A percentile compares a stretch with the other conserved stretches of the same genome.
Conservation (phyloP, 495 filamentous ascomycete genomes). For the Daldinia decipiens region DNA sequence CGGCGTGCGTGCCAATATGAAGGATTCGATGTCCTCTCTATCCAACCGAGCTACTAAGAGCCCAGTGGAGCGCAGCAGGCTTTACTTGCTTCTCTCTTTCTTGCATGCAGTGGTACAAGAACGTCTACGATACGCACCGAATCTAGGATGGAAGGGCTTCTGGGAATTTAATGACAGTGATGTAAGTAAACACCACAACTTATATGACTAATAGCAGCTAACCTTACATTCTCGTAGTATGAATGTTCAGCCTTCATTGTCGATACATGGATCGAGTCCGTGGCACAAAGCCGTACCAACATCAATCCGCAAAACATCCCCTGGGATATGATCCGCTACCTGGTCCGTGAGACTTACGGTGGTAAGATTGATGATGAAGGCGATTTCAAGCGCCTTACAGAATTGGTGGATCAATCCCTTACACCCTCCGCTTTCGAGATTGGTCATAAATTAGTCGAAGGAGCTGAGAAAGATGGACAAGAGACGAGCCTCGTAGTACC, state of each 20-base stretch:
- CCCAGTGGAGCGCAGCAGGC: slow-evolving; percentile 88
- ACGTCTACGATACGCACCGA: slow-evolving; percentile 92
- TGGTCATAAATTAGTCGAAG: slow-evolving; percentile 85
- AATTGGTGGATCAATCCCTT: slow-evolving; percentile 78
- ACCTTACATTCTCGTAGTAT: slow-evolving; percentile 69
- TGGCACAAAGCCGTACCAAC: slow-evolving; percentile 86
- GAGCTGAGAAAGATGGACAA: slow-evolving; percentile 53
- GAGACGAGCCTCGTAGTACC: slow-evolving; percentile 79
- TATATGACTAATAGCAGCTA: slow-evolving; percentile 8
- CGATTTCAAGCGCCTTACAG: slow-evolving; percentile 79
- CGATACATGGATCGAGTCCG: slow-evolving; percentile 89
- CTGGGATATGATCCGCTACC: slow-evolving; percentile 95
- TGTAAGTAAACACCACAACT: slow-evolving; percentile 67
- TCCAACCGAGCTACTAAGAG: slow-evolving; percentile 79
- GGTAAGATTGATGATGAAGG: slow-evolving; percentile 94
- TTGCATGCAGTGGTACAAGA: slow-evolving; percentile 97
- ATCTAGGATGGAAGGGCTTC: slow-evolving; percentile 96
- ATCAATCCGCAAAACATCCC: slow-evolving; percentile 92
- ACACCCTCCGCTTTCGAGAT: slow-evolving; percentile 91
- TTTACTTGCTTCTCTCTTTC: slow-evolving; percentile 94
- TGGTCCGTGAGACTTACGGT: slow-evolving; percentile 93
- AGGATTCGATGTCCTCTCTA: slow-evolving; percentile 89
- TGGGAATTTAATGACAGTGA: slow-evolving; percentile 99
- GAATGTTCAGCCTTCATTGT: slow-evolving; percentile 97
- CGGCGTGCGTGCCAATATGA: slow-evolving; percentile 97